Conservation (phyloP, 140 eudicot genomes). For the Anethum foeniculum region DNA sequence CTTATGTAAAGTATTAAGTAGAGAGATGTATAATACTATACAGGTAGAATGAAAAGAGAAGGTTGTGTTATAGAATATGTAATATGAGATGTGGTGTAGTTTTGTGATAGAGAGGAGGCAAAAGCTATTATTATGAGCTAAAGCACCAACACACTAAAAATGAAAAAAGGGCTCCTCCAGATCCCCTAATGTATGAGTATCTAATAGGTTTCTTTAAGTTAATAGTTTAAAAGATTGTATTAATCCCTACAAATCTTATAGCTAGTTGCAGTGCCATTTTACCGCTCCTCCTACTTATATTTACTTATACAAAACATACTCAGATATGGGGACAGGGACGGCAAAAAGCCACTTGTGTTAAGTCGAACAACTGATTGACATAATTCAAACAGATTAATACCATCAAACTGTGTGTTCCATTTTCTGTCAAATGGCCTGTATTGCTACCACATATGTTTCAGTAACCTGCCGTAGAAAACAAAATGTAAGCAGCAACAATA, state of each 20-base stretch:
- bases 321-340: neutral
- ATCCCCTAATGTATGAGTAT: neutral
- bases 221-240: neutral
- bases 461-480: too few species aligned
- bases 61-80: neutral
- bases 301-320: neutral
- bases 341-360: neutral
- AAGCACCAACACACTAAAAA: neutral
- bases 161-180: neutral
- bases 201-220: neutral
- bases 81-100: neutral
- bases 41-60: neutral
- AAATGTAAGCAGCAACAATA: too few species aligned
- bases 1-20: too few species aligned
- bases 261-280: neutral
- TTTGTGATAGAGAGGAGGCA: neutral
- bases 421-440: too few species aligned
- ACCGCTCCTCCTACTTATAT: conserved; percentile 4
- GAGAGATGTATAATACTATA: too few species aligned
- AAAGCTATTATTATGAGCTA: neutral
- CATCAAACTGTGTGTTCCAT: too few species aligned
- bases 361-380: neutral
- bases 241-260: neutral
- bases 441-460: too few species aligned
- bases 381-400: neutral